Percentiles rank a stretch among this genome's conserved stretches.
Conservation (phyloP, 2,329 filamentous ascomycete species). For the Microsporum canis region DNA sequence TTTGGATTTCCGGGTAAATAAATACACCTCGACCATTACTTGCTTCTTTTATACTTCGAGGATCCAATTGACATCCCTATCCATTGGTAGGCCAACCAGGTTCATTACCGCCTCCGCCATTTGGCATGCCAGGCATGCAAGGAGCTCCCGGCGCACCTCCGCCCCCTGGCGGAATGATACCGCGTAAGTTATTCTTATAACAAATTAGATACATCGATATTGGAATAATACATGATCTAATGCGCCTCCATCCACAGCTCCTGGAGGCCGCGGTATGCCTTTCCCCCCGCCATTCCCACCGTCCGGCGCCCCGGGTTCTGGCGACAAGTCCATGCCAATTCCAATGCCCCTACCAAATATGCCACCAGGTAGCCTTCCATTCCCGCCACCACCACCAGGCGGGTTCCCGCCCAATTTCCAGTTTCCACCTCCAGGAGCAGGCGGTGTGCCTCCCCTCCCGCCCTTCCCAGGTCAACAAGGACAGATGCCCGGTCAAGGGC, state of each 20-base stretch:
- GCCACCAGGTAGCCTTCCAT: conserved; percentile 34
- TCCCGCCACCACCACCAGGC: conserved; percentile 31
- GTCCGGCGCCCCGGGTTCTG: conserved; percentile 28
- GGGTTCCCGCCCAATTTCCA: conserved; percentile 43
- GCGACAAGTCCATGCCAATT: conserved; percentile 20
- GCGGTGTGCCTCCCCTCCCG: conserved; percentile 24
- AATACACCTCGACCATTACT: conserved; percentile 13
- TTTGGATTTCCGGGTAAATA: conserved; percentile 53
- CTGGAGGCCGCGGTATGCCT: conserved; percentile 43
- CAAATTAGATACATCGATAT: neutral
- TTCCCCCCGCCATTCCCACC: conserved; percentile 42
- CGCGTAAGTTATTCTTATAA: conserved; percentile 40
- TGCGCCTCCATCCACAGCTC: conserved; percentile 30
- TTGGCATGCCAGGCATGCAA: conserved; percentile 41
- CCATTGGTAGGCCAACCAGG: conserved; percentile 22
- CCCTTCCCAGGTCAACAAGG: conserved; percentile 18
- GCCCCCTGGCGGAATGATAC: conserved; percentile 28
- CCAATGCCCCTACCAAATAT: conserved; percentile 27
- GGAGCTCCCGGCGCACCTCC: conserved; percentile 28
- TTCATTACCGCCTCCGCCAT: conserved; percentile 47
- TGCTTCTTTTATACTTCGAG: neutral
- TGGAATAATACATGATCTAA: conserved; percentile 9
- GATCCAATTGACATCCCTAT: too few species aligned
- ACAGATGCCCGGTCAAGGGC: conserved; percentile 1
- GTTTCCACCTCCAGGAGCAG: conserved; percentile 28